Evolutionary conservation across 2,329 filamentous ascomycete genomes (phyloP).

Genomic region (Neopestalotiopsis sp.): DNA sequence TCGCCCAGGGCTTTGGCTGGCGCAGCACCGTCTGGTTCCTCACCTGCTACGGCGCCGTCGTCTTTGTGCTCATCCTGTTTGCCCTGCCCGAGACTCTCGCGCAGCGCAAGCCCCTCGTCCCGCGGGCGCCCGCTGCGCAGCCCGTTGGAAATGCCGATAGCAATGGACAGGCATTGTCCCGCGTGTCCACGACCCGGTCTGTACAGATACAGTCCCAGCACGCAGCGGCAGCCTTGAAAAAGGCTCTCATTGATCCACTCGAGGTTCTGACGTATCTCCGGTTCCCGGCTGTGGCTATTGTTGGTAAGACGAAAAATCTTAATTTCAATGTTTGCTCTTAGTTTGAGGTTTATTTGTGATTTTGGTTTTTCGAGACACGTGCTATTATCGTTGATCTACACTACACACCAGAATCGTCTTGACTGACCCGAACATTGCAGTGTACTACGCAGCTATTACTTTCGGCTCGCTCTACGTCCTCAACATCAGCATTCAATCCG

Average conservation of each 20-base stretch:
- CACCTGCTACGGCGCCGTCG: conserved; percentile 68
- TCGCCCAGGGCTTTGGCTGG: conserved; percentile 76
- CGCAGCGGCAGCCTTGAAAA: conserved; percentile 59
- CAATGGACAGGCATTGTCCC: conserved; percentile 38
- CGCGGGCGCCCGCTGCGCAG: conserved; percentile 4
- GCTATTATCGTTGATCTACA: neutral
- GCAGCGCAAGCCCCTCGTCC: conserved; percentile 30
- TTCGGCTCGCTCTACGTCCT: conserved; percentile 78
- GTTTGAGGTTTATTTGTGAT: no score
- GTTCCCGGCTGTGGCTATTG: conserved; percentile 75
- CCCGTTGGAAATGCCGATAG: conserved; percentile 14
- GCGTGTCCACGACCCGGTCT: conserved; percentile 67
- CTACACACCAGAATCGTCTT: neutral
- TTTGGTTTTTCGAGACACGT: no score
- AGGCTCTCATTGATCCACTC: conserved; percentile 74
- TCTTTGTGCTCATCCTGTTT: conserved; percentile 62
- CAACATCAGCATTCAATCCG: conserved; percentile 77
- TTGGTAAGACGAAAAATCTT: conserved; percentile 29
- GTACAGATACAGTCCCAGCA: conserved; percentile 60
- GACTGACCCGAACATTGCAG: conserved; percentile 32
- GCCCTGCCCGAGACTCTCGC: conserved; percentile 70
- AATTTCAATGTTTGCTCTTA: neutral
- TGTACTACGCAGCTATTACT: conserved; percentile 75
- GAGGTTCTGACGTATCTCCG: conserved; percentile 73
- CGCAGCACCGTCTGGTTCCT: conserved; percentile 80